Base-by-base conservation (phyloP, 306 rosid species). In the Gleditsia sinensis region DNA sequence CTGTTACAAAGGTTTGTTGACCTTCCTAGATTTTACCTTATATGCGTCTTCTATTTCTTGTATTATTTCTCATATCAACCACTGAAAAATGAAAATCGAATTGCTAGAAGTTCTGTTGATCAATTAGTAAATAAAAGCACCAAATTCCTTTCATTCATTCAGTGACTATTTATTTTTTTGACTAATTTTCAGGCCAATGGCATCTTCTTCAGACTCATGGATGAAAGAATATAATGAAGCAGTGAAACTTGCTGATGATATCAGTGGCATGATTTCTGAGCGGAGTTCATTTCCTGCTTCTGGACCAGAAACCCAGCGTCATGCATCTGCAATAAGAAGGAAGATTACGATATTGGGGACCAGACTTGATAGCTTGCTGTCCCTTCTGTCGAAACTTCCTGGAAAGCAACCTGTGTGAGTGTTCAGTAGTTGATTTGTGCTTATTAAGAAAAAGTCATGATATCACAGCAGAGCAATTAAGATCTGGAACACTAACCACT, bases 311-410 rank as follows among this genome's bases (percentile, higher is more conserved):
- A 68, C 88, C 37, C 99, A 95, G 83, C 96, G 98, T 13, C 92
- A 95, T 78, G 89, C 85, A 39, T 90, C 99, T 68, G 87, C 99
- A 63, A 92, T 92, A 48, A 89, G 99, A 80, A 90, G 99, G 86
- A 95, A 95, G 83, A 92, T 87, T 78, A 90, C 98, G 37, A 95
- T 95, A 80, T 86, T 95, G 72, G 98, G 96, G 82, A 92, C 98
- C 43, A 86, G 99, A 79, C 93, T 95, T 72, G 99, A 95, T 83
- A 92, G 93, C 83, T 90, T 95, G 86, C 97, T 84, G 69, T 84
- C 93, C 72, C 88, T 86, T 79, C 63, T 92, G 76, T 69, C 87
- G 17, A 87, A 84, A 83, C 87, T 86, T 84, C 99, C 97, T 50
- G 97, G 87, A 83, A 95, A 95, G 83, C 97, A 86, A 53, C 86